These are phyloP conservation scores for Fusarium mangiferae DNA, from an alignment of 2,329 filamentous ascomycete species.

Conservation along the genomic window DNA sequence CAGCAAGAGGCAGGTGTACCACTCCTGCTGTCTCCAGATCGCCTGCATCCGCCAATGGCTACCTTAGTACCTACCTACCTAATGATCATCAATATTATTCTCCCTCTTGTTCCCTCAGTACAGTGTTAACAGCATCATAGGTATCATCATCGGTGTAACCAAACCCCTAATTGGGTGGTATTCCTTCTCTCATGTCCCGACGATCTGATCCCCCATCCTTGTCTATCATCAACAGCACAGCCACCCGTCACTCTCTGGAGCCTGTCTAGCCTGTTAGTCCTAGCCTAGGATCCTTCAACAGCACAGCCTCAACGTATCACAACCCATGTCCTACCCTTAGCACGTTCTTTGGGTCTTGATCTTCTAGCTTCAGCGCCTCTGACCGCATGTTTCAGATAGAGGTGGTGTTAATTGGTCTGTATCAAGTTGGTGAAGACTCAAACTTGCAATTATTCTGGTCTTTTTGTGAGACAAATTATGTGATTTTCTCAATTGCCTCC, in stretches of 20 bases:
- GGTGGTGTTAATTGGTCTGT: not conserved
- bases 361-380: not conserved
- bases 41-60: not conserved
- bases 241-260: conserved; percentile 15
- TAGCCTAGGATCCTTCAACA: conserved; percentile 3
- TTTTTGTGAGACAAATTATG: not conserved
- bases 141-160: not conserved
- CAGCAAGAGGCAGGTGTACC: not conserved
- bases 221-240: conserved; percentile 25
- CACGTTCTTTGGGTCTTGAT: not conserved
- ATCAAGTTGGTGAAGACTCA: not conserved
- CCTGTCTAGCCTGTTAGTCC: not conserved
- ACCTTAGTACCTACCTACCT: too few relatives aligned
- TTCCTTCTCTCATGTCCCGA: not conserved
- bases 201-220: conserved; percentile 5
- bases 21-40: not conserved
- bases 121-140: not conserved
- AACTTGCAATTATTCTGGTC: not conserved
- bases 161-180: not conserved
- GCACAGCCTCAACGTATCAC: conserved; percentile 28
- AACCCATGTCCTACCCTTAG: conserved; percentile 25
- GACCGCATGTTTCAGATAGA: conserved; percentile 22
- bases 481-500: not conserved
- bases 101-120: not conserved
- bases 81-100: not conserved